Evolutionary conservation across 1,284 basidiomycete genomes (phyloP).

Genomic region (Fomitopsis betulina): DNA sequence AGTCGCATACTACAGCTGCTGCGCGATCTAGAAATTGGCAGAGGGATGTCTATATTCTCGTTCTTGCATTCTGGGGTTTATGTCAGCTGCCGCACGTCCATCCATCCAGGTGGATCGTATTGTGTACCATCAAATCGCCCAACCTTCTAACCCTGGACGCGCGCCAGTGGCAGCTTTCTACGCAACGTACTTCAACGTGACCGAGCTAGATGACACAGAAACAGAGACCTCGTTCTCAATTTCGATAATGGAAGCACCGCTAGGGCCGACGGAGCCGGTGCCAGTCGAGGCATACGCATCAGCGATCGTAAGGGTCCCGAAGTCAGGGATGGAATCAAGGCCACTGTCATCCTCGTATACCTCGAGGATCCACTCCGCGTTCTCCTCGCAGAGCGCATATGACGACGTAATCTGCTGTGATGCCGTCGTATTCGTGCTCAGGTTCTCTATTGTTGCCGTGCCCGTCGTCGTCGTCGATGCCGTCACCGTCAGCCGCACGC

Average conservation of each 20-base stretch:
- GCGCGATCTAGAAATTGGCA: too few relatives aligned
- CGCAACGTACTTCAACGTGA: constrained; percentile 22
- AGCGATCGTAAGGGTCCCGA: constrained; percentile 11
- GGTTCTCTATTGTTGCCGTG: constrained; percentile 27
- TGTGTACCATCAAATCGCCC: too few relatives aligned
- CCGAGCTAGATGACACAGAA: constrained; percentile 14
- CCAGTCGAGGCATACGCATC: not conserved
- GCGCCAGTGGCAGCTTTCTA: too few relatives aligned
- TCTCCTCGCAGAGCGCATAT: constrained; percentile 28
- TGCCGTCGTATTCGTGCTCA: constrained; percentile 25
- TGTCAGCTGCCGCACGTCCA: too few relatives aligned
- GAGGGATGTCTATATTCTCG: too few relatives aligned
- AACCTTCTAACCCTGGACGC: too few relatives aligned
- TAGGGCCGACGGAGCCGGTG: constrained; percentile 26
- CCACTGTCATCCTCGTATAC: constrained; percentile 28
- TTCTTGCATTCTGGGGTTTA: too few relatives aligned
- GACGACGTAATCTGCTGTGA: constrained; percentile 25
- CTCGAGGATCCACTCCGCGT: constrained; percentile 20
- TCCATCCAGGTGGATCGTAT: too few relatives aligned
- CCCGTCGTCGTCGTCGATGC: constrained; percentile 24
- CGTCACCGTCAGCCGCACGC: constrained; percentile 26
- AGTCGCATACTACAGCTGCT: too few relatives aligned
- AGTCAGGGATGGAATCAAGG: constrained; percentile 35
- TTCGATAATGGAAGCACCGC: constrained; percentile 26
- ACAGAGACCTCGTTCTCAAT: constrained; percentile 26